These are phyloP conservation scores for Ciborinia camelliae DNA, from an alignment of 2,329 filamentous ascomycete species.

Conservation along the genomic window DNA sequence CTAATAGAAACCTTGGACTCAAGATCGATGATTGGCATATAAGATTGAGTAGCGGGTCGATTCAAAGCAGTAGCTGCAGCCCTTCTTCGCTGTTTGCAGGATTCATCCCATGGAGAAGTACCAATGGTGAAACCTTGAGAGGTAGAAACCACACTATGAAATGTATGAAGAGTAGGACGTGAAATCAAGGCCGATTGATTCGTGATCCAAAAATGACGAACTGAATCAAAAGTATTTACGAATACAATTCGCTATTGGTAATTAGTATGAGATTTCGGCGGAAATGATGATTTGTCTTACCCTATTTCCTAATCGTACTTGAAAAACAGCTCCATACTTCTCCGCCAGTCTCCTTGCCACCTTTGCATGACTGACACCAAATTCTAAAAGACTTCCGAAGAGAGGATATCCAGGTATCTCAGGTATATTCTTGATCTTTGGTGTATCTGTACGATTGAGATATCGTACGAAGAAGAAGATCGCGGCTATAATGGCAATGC, in stretches of 20 bases:
- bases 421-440: slow-evolving; percentile 22
- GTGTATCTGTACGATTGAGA: slow-evolving; percentile 22
- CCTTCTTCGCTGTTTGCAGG: slow-evolving; percentile 72
- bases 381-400: slow-evolving; percentile 23
- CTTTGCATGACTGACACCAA: slow-evolving; percentile 21
- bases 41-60: slow-evolving; percentile 69
- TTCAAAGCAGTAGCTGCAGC: slow-evolving; percentile 77
- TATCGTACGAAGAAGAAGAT: slow-evolving; percentile 16
- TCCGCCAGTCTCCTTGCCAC: slow-evolving; percentile 20
- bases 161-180: slow-evolving; percentile 74
- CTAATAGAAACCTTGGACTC: slow-evolving; percentile 70
- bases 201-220: slow-evolving; percentile 72
- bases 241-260: slow-evolving; percentile 63
- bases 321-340: slow-evolving; percentile 23
- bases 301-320: slow-evolving; percentile 23
- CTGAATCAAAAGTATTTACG: slow-evolving; percentile 73
- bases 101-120: slow-evolving; percentile 80
- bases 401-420: slow-evolving; percentile 23
- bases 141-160: slow-evolving; percentile 73
- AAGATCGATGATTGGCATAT: slow-evolving; percentile 79
- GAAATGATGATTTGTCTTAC: slow-evolving; percentile 45
- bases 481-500: slow-evolving; percentile 12
- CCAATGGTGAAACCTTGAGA: slow-evolving; percentile 80
- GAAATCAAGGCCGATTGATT: slow-evolving; percentile 77
- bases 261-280: slow-evolving; percentile 45